Conservation (phyloP, 2,329 filamentous ascomycete genomes). For the Septoria linicola region DNA sequence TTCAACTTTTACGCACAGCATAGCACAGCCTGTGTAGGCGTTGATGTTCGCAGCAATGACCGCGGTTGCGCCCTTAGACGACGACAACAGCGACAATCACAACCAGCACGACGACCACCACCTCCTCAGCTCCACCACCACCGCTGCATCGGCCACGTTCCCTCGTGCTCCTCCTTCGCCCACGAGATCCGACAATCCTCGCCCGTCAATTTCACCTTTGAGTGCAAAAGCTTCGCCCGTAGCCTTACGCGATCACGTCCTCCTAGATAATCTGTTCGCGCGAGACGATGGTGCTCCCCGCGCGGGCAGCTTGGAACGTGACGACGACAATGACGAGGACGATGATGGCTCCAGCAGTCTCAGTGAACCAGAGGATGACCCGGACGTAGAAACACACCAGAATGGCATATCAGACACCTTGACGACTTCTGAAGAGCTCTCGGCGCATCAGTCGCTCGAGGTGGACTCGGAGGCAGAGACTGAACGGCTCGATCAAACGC, state of each 20-base stretch:
- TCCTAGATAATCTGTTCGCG: not conserved
- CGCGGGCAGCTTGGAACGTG: constrained; percentile 8
- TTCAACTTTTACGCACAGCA: too few relatives aligned
- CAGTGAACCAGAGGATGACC: constrained; percentile 85
- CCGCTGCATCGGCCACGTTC: not conserved
- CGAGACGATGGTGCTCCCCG: constrained; percentile 1
- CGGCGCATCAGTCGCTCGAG: constrained; percentile 39
- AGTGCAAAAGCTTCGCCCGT: constrained; percentile 36
- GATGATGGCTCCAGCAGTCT: constrained; percentile 75
- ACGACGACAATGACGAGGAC: constrained; percentile 22
- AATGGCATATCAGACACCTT: constrained; percentile 12
- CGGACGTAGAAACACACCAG: constrained; percentile 35
- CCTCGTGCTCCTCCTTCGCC: constrained; percentile 19
- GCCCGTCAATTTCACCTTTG: constrained; percentile 38
- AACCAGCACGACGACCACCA: not conserved
- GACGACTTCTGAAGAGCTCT: constrained; percentile 14
- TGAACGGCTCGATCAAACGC: constrained; percentile 78
- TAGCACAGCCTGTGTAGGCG: too few relatives aligned
- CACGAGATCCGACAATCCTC: constrained; percentile 17
- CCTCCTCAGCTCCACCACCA: not conserved
- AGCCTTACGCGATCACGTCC: constrained; percentile 20
- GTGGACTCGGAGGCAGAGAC: constrained; percentile 87
- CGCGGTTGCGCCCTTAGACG: too few relatives aligned
- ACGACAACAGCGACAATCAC: not conserved
- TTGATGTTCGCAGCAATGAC: too few relatives aligned